These are phyloP conservation scores for Craspedostauros australis DNA, from an alignment of 108 stramenopile species.

Conservation along the genomic window DNA sequence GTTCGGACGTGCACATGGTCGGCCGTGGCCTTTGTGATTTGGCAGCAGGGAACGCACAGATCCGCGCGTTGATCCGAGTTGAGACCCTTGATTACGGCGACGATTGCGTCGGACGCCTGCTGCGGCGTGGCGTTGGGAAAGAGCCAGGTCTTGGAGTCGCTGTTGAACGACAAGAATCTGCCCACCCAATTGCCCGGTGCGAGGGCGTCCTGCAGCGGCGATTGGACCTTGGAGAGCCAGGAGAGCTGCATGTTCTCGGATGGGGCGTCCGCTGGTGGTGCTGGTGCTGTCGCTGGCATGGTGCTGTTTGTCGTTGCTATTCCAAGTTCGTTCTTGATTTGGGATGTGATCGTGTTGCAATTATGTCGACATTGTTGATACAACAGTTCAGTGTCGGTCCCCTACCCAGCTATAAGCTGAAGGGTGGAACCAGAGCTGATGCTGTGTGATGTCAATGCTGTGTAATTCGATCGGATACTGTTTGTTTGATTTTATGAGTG, in stretches of 20 bases:
- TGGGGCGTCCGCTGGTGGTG: neutral
- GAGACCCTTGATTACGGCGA: slow-evolving; percentile 8
- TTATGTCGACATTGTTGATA: no score
- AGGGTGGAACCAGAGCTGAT: no score
- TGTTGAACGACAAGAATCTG: slow-evolving; percentile 13
- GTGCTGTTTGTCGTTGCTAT: no score
- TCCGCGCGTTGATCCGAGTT: slow-evolving; percentile 10
- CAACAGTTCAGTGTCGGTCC: no score
- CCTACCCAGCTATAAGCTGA: no score
- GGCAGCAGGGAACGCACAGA: slow-evolving; percentile 8
- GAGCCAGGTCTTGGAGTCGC: neutral
- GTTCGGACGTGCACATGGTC: slow-evolving; percentile 11
- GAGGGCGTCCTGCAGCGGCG: slow-evolving; percentile 13
- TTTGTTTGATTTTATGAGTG: no score
- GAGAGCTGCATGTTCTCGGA: slow-evolving; percentile 5
- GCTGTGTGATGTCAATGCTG: no score
- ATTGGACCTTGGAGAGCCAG: slow-evolving; percentile 3
- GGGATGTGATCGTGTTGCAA: no score
- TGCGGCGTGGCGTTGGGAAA: slow-evolving; percentile 6
- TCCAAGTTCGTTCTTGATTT: no score
- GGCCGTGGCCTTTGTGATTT: slow-evolving; percentile 8
- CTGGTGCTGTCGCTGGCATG: neutral
- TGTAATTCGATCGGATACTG: no score
- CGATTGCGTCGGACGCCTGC: slow-evolving; percentile 7
- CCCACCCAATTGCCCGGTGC: slow-evolving; percentile 25